Conservation (phyloP, 768 basidiomycete genomes). For the Naganishia antarctica region DNA sequence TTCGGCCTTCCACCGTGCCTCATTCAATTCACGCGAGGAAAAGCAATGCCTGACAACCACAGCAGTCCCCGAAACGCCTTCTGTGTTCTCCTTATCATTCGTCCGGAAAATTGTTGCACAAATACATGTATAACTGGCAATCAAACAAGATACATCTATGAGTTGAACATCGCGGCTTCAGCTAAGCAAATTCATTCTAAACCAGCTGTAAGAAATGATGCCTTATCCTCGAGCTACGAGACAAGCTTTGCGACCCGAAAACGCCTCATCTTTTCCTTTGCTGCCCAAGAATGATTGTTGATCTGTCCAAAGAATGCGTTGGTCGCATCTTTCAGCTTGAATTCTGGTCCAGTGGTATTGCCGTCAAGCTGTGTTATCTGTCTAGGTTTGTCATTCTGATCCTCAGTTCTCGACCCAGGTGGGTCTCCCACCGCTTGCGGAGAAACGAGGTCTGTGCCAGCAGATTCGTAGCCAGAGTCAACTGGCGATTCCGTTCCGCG, state of each 20-base stretch:
- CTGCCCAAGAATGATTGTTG: constrained; percentile 61
- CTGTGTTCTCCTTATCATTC: too few relatives aligned
- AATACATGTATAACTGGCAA: too few relatives aligned
- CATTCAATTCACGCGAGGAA: too few relatives aligned
- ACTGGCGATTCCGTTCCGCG: constrained; percentile 18
- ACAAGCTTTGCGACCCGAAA: constrained; percentile 35
- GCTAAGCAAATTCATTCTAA: too few relatives aligned
- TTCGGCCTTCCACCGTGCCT: too few relatives aligned
- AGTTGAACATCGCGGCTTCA: too few relatives aligned
- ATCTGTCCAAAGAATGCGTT: constrained; percentile 68
- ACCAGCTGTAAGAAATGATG: background rate
- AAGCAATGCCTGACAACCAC: too few relatives aligned
- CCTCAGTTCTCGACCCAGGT: too few relatives aligned
- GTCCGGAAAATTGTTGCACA: too few relatives aligned
- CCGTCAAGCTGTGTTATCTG: background rate
- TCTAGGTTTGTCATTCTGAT: background rate
- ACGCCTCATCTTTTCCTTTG: constrained; percentile 45
- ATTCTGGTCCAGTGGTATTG: constrained; percentile 15
- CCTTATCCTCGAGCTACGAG: too few relatives aligned
- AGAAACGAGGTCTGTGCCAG: constrained; percentile 6
- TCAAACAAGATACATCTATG: too few relatives aligned
- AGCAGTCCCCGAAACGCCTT: too few relatives aligned
- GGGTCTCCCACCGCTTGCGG: background rate
- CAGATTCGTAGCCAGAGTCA: constrained; percentile 38
- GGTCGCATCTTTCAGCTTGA: constrained; percentile 53